Conservation (phyloP, 257 asterid species). For the Solanum ahanhuiri region DNA sequence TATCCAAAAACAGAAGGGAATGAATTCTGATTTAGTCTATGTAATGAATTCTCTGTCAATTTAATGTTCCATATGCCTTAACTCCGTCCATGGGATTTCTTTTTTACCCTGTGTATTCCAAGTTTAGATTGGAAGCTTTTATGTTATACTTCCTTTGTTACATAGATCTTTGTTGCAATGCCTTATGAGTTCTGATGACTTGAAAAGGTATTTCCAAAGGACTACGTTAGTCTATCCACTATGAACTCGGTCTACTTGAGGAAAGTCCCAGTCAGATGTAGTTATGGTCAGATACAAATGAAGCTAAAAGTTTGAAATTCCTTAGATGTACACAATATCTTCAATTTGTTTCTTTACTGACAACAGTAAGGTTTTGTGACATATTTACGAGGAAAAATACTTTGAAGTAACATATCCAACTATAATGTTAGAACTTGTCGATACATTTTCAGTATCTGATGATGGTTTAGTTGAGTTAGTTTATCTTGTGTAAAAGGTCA, state of each 20-base stretch:
- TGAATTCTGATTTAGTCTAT: background rate
- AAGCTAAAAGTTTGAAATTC: background rate
- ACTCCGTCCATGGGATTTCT: background rate
- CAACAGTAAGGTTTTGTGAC: background rate
- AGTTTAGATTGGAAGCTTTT: background rate
- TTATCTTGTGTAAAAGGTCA: background rate
- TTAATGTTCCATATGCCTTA: background rate
- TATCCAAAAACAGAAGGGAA: background rate
- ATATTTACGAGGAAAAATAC: background rate
- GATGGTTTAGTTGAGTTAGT: background rate
- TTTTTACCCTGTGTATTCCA: background rate
- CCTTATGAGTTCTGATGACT: background rate
- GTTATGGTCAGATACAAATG: background rate
- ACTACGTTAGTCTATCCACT: background rate
- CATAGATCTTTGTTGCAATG: background rate
- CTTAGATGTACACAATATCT: background rate
- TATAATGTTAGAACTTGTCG: background rate
- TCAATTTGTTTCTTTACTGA: background rate
- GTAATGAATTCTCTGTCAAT: background rate
- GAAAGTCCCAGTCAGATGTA: background rate
- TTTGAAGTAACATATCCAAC: background rate
- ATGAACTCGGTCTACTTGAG: background rate
- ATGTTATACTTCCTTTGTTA: background rate
- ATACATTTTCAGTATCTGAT: background rate
- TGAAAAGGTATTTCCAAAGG: background rate